Base-by-base conservation (phyloP, 768 basidiomycete genomes). In the Rhodotorula toruloides region DNA sequence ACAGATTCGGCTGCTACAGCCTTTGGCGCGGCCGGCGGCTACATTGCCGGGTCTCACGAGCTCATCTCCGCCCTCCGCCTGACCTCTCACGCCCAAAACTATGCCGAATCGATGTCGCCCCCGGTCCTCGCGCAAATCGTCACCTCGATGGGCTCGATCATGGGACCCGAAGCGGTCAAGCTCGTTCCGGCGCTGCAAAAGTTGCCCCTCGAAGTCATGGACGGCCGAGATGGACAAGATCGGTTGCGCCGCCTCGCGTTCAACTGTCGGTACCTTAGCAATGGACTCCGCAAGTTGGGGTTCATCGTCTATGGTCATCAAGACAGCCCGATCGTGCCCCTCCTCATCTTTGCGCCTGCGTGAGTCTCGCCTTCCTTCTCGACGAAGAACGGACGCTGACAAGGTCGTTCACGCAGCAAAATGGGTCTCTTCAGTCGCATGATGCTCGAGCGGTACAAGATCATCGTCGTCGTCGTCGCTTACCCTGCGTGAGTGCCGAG, bases 241-340 rank as follows among this genome's bases (percentile, higher is more conserved):
- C 86, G 96, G 34, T 81, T 98, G 10, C 85, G 86, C 44, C 85
- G 96, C 29, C 82, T 99, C 44, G 91, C 93, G 1, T 99, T 99
- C 83, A 98, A 98, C 81, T 83, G 89, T 25, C 85, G 91, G 29
- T 99, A 98, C 79, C 86, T 99, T 54, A 87, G 88, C 69, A 83
- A 83, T 10, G 94, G 86, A 2, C 82, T 99, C 61, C 81, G 83
- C 73, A 93, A 90, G 57, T 85, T 99, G 40, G 96, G 96, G 0
- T 99, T 99, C 82, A 94, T 99, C 80, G 90, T 89, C 11, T 96
- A 92, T 74, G 94, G 94, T 0, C 86, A 90, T 77, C 84, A 86
- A 42, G 86, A 90, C 72, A 91, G 90, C 34, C 94, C 96, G 4
- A 90, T 99, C 73, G 87, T 98, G 7, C 94, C 96, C 0, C 81